Conservation (phyloP, 108 stramenopile species). For the Cyclotella cryptica region DNA sequence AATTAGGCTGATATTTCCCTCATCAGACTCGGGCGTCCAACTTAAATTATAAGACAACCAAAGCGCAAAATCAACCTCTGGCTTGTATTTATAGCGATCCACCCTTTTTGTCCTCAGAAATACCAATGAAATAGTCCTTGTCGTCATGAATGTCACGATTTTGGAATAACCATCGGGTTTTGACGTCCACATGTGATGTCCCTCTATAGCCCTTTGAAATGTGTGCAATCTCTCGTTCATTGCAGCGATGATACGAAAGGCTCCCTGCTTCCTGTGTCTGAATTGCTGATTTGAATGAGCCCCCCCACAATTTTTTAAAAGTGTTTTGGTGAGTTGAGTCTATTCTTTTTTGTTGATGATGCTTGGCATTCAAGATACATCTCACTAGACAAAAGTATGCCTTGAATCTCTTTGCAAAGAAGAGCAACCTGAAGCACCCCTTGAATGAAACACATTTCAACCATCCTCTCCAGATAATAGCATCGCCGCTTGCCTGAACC, state of each 20-base stretch:
- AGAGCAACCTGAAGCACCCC: neutral
- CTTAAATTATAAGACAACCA: neutral
- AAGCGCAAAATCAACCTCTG: neutral
- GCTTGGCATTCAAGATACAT: neutral
- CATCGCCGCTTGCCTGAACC: neutral
- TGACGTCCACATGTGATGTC: neutral
- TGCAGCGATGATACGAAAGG: slow-evolving; percentile 6
- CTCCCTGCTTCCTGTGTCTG: slow-evolving; percentile 12
- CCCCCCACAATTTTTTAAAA: slow-evolving; percentile 23
- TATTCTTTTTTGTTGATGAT: slow-evolving; percentile 1
- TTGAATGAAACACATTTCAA: neutral
- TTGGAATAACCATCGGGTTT: slow-evolving; percentile 17
- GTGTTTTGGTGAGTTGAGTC: slow-evolving; percentile 2
- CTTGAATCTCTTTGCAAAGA: slow-evolving; percentile 5
- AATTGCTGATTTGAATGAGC: slow-evolving; percentile 19
- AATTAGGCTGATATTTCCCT: neutral
- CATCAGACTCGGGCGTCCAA: neutral
- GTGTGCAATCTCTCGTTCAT: slow-evolving; percentile 10
- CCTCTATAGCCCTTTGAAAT: slow-evolving; percentile 2
- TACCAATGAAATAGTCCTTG: slow-evolving; percentile 23
- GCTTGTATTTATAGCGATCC: neutral
- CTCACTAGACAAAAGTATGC: slow-evolving; percentile 29
- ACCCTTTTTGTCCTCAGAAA: slow-evolving; percentile 17
- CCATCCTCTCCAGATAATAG: neutral
- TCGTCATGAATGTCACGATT: slow-evolving; percentile 20